phyloP scores from a whole-genome alignment of 1,284 basidiomycete genomes.

The Megacollybia platyphylla region DNA sequence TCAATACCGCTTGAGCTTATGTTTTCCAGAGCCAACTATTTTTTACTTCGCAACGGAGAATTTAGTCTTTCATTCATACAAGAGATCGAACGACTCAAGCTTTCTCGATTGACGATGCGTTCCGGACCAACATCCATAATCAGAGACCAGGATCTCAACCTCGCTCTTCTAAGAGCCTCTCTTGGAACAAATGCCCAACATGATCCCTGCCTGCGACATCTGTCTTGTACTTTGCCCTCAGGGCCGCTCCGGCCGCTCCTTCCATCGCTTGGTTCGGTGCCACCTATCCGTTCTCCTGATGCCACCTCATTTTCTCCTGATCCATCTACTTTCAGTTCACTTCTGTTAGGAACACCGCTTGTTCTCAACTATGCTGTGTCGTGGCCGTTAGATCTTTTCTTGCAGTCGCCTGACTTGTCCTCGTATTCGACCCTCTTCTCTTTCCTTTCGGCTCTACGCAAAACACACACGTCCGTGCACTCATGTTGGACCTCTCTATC shows the following conservation, averaged over 20 bases:
- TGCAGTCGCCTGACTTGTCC: slow-evolving; percentile 62
- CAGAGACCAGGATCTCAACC: slow-evolving; percentile 76
- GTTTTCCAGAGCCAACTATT: slow-evolving; percentile 53
- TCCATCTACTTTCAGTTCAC: slow-evolving; percentile 51
- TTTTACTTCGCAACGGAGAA: slow-evolving; percentile 80
- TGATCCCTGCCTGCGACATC: slow-evolving; percentile 55
- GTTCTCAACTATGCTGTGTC: slow-evolving; percentile 55
- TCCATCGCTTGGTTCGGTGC: slow-evolving; percentile 41
- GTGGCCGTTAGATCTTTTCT: slow-evolving; percentile 86
- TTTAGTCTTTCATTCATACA: slow-evolving; percentile 71
- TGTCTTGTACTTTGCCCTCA: slow-evolving; percentile 64
- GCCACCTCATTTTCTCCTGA: slow-evolving; percentile 19
- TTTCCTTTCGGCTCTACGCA: slow-evolving; percentile 73
- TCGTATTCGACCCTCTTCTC: slow-evolving; percentile 72
- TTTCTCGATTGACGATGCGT: slow-evolving; percentile 59
- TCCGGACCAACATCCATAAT: slow-evolving; percentile 62
- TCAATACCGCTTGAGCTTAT: slow-evolving; percentile 2
- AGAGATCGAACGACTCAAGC: slow-evolving; percentile 70
- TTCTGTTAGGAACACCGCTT: slow-evolving; percentile 70
- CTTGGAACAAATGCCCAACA: slow-evolving; percentile 77
- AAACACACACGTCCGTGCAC: slow-evolving; percentile 70
- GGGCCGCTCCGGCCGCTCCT: slow-evolving; percentile 71
- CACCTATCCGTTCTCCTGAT: slow-evolving; percentile 17
- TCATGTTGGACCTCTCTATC: slow-evolving; percentile 76
- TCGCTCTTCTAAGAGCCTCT: slow-evolving; percentile 70